Conservation (phyloP, 179 eudicot species). For the Spergularia azorica region DNA sequence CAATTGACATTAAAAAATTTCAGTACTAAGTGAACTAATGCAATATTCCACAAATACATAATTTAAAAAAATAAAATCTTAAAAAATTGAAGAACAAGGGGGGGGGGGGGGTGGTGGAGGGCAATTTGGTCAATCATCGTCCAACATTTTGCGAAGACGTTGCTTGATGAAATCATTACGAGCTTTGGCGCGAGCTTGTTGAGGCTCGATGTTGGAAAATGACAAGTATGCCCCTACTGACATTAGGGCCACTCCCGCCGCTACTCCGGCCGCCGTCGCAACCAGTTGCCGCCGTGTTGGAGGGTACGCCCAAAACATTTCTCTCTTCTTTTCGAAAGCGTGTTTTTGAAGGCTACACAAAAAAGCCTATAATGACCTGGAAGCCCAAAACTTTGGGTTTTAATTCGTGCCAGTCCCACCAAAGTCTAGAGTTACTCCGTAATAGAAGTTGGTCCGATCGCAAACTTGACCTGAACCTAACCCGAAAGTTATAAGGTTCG, state of each 20-base stretch:
- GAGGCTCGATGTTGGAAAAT: constrained; percentile 50
- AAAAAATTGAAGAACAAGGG: no score
- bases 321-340: neutral
- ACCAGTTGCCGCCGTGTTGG: constrained; percentile 49
- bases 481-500: no score
- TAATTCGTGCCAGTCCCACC: no score
- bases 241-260: constrained; percentile 43
- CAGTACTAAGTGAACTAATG: neutral
- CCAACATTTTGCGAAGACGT: constrained; percentile 52
- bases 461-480: no score
- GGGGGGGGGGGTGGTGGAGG: no score
- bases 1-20: neutral
- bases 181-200: constrained; percentile 59
- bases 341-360: no score
- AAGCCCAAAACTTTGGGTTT: no score
- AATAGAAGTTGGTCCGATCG: no score
- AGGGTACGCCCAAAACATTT: constrained; percentile 52
- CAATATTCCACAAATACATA: neutral
- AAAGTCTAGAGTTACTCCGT: no score
- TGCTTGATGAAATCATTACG: constrained; percentile 56
- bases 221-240: constrained; percentile 57
- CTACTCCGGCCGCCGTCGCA: constrained; percentile 33
- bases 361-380: no score
- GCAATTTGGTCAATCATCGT: constrained; percentile 25
- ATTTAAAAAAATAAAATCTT: no score